Percentiles rank a stretch among this genome's conserved stretches.
Conservation (phyloP, 106 monocot genomes). For the Apostasia ramifera region DNA sequence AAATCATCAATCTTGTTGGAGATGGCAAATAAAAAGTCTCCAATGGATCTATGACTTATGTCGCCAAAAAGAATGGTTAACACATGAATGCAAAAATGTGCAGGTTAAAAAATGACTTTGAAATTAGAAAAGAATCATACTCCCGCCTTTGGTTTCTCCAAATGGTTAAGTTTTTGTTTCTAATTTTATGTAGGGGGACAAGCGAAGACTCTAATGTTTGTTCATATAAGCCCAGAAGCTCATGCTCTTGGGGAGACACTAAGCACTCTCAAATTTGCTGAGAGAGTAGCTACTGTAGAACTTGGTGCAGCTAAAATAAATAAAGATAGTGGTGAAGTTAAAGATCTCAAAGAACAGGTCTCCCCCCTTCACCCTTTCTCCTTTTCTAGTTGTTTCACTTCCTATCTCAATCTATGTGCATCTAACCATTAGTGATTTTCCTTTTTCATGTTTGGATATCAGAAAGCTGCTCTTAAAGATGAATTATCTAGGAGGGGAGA, state of each 20-base stretch:
- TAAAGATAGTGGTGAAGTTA: slow-evolving; percentile 75
- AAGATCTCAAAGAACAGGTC: slow-evolving; percentile 91
- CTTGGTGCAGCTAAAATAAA: slow-evolving; percentile 77
- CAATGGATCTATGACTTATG: background rate
- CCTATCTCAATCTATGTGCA: background rate
- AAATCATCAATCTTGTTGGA: background rate
- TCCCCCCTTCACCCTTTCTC: background rate
- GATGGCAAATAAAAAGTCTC: background rate
- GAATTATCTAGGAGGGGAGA: background rate
- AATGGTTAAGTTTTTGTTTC: background rate
- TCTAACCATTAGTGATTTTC: background rate
- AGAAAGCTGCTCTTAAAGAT: slow-evolving; percentile 5
- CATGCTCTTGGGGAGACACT: slow-evolving; percentile 80
- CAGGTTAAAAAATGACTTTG: background rate
- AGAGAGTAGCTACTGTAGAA: slow-evolving; percentile 84
- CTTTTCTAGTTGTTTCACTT: background rate
- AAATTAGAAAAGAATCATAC: background rate
- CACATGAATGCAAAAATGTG: background rate
- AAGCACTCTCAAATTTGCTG: slow-evolving; percentile 97
- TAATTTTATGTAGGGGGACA: slow-evolving; percentile 65
- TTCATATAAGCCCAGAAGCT: slow-evolving; percentile 84
- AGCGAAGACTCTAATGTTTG: slow-evolving; percentile 99
- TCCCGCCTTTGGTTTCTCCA: background rate
- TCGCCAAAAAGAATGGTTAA: background rate
- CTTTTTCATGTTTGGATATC: background rate